These are phyloP conservation scores for Vararia minispora DNA, from an alignment of 768 basidiomycete species.

Conservation along the genomic window DNA sequence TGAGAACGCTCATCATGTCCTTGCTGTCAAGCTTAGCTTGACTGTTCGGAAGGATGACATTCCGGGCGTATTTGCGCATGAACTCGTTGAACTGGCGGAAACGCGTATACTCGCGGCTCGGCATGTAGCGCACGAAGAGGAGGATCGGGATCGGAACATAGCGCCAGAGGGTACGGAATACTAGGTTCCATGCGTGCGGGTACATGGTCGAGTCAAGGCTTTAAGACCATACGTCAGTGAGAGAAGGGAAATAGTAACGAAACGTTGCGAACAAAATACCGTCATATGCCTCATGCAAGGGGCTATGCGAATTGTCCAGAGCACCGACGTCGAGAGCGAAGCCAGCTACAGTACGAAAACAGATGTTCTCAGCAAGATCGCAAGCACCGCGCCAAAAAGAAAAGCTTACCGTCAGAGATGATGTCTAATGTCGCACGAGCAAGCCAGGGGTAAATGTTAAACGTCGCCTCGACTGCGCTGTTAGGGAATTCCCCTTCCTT, in stretches of 20 bases:
- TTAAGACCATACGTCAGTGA: background rate
- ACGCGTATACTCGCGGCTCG: slow-evolving; percentile 2
- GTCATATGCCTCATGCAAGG: slow-evolving; percentile 15
- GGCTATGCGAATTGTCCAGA: slow-evolving; percentile 14
- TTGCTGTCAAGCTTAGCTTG: slow-evolving; percentile 6
- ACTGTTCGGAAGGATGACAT: slow-evolving; percentile 6
- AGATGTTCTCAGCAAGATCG: too few relatives aligned
- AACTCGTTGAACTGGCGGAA: slow-evolving; percentile 3
- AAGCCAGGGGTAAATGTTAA: slow-evolving; percentile 15
- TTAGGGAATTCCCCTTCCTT: too few relatives aligned
- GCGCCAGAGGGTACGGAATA: slow-evolving; percentile 14
- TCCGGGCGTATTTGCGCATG: slow-evolving; percentile 5
- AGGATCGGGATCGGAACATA: slow-evolving; percentile 11
- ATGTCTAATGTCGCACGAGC: slow-evolving; percentile 17
- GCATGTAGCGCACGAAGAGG: slow-evolving; percentile 10
- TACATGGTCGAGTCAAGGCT: slow-evolving; percentile 8
- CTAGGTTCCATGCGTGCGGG: slow-evolving; percentile 2
- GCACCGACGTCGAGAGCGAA: slow-evolving; percentile 18
- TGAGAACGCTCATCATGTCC: slow-evolving; percentile 15
- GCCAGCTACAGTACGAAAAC: slow-evolving; percentile 10
- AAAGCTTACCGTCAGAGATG: slow-evolving; percentile 16
- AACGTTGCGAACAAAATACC: slow-evolving; percentile 15
- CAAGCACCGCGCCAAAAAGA: too few relatives aligned
- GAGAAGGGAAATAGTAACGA: background rate
- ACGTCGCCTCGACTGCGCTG: slow-evolving; percentile 2